Evolutionary conservation across 805 yeast genomes (phyloP), one percentile per base, ranked within the genome.

Genomic region (Saturnispora besseyi): DNA sequence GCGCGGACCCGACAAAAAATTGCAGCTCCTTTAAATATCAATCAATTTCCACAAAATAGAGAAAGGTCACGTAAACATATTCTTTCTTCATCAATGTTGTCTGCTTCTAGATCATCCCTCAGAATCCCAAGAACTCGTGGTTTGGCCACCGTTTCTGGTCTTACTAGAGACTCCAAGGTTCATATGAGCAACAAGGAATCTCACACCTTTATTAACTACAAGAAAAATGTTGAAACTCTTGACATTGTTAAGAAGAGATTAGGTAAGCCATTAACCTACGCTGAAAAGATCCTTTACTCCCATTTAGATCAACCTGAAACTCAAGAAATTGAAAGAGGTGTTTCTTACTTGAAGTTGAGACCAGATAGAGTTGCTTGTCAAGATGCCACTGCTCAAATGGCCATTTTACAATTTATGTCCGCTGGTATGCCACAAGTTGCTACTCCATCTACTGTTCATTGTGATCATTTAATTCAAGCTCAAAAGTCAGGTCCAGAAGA

Each of bases 341-440:
- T 82, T 45, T 81, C 90, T 48, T 93, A 93, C 71, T 77, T 93
- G 67, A 93, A 93, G 74, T 77, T 93, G 61, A 81, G 86, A 66
- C 99, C 99, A 24, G 99, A 93, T 66, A 81, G 99, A 67, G 98
- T 93, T 44, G 99, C 99, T 28, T 91, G 95, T 95, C 99, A 93
- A 75, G 99, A 93, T 75, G 99, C 99, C n/a, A 87, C 96, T 31
- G 99, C 99, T 18, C 99, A 93, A 72, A 93, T 91, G 87, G 99
- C 99, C n/a, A 75, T 93, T 58, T 74, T 93, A 60, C 99, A 93
- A 72, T 93, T 93, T 73, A 93, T 93, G 96, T 88, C 97, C 48
- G 91, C 96, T 57, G 95, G 96, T 34, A 79, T 91, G 79, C 74
- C 84, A 46, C 68, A 79, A 34, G 91, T 96, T 18, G 85, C 86